Conservation (phyloP, 768 basidiomycete genomes). For the Gelatoporia subvermispora region DNA sequence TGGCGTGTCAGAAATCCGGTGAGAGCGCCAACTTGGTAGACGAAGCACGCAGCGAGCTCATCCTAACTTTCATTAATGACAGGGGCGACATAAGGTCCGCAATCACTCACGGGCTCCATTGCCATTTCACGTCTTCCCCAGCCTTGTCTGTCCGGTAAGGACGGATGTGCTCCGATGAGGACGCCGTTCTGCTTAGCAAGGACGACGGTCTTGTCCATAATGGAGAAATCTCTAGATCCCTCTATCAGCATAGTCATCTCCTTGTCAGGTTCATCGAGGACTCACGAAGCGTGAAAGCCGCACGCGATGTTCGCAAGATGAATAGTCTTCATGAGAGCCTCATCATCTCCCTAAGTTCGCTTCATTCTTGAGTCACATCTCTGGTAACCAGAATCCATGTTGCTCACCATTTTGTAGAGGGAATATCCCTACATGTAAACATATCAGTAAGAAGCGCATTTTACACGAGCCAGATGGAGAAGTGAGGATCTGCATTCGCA, state of each 20-base stretch:
- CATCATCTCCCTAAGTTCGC: constrained; percentile 23
- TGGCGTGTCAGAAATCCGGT: constrained; percentile 53
- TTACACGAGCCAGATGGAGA: not conserved
- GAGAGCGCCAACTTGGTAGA: constrained; percentile 67
- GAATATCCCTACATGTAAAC: constrained; percentile 19
- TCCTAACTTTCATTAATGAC: constrained; percentile 29
- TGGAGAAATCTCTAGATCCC: constrained; percentile 49
- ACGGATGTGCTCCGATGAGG: constrained; percentile 63
- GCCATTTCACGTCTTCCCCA: constrained; percentile 65
- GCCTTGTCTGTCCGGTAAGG: constrained; percentile 57
- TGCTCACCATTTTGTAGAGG: constrained; percentile 22
- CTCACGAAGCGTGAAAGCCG: constrained; percentile 62
- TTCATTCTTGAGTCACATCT: not conserved
- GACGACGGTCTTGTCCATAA: constrained; percentile 59
- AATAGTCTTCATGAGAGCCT: constrained; percentile 28
- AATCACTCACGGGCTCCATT: constrained; percentile 44
- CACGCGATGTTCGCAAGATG: constrained; percentile 50
- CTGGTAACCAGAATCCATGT: not conserved
- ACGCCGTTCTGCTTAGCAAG: constrained; percentile 55
- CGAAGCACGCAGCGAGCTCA: constrained; percentile 51
- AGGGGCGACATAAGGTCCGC: not conserved
- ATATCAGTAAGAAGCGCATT: not conserved
- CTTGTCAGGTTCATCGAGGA: not conserved
- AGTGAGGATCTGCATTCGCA: not conserved
- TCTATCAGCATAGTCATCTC: not conserved